Evolutionary conservation across 1,284 basidiomycete genomes (phyloP), one percentile per base, ranked within the genome.

Genomic region (Trametes polyzona): DNA sequence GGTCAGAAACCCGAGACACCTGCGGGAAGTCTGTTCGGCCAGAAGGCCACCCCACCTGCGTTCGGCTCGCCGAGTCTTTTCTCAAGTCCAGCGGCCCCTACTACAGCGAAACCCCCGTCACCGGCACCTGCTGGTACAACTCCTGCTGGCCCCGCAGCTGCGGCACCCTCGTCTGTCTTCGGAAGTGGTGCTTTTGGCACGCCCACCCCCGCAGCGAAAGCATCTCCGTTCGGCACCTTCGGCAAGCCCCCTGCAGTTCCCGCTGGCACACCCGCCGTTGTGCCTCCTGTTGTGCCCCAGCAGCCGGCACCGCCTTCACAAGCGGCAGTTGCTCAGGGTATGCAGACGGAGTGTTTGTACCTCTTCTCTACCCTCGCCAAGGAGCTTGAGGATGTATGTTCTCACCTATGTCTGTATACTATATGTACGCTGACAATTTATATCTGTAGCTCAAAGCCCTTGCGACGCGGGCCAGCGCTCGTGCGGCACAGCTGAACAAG

Each of bases 271-370:
- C 10, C 53, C 12, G 19, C 44, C n/a, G 14, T 21, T 32, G 48
- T 32, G 11, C 48, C 40, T 16, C 23, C 55, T 3, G 32, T 30
- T 12, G 17, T 27, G 7, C 44, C 48, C 9, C 17, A 41, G 35
- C 33, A 24, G 26, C 53, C 33, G 9, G 23, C 43, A 5, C 41
- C 47, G 3, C 51, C 57, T 9, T 35, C 42, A 26, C 47, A 49
- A n/a, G 36, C 54, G 9, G 19, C 41, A 9, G 32, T 78, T 43
- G 81, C 83, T 54, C 77, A 83, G 46, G 85, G 84, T 11, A 81
- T 90, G 79, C 84, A 88, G 67, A 73, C 76, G 17, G 86, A 89
- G 66, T 88, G 83, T 63, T 58, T 66, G 2, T 47, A 75, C 32
- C 69, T 90, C 24, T 73, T 82, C 44, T 55, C 62, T 1, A 70